Percentiles rank a stretch among this genome's conserved stretches.
Conservation (phyloP, 176 grass and related monocot genomes). For the Oryza glaberrima region DNA sequence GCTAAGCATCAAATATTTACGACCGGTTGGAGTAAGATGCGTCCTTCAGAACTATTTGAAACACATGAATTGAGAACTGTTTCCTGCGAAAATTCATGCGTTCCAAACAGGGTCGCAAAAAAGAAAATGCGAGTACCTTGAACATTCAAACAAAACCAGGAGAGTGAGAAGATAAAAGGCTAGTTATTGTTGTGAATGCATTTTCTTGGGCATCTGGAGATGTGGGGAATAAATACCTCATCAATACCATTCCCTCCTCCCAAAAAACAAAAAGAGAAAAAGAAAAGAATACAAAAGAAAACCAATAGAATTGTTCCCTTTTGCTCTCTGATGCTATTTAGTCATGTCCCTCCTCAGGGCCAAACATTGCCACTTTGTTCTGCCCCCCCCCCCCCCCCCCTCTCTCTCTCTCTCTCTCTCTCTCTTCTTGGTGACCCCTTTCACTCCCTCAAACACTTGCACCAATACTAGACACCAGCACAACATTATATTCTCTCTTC, state of each 20-base stretch:
- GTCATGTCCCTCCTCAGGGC: constrained; percentile 30
- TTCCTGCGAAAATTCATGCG: not conserved
- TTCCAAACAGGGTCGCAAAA: too few relatives aligned
- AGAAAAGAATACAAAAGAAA: not conserved
- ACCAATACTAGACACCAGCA: not conserved
- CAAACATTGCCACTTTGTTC: constrained; percentile 46
- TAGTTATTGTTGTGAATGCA: not conserved
- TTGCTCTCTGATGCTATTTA: constrained; percentile 49
- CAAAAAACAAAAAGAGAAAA: constrained; percentile 3
- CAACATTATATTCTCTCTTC: constrained; percentile 10
- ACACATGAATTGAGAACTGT: not conserved
- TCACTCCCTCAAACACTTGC: constrained; percentile 18
- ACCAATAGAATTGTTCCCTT: constrained; percentile 17
- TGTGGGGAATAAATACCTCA: constrained; percentile 37
- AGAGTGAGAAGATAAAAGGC: not conserved
- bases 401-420: not conserved
- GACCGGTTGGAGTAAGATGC: not conserved
- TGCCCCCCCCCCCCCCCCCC: not conserved
- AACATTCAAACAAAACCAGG: not conserved
- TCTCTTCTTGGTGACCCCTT: not conserved
- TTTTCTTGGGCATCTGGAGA: constrained; percentile 37
- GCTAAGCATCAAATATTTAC: too few relatives aligned
- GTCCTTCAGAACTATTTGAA: not conserved
- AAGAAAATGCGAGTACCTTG: not conserved
- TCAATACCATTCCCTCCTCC: constrained; percentile 16